Base-by-base conservation (phyloP, 192 early-diverging fungal genomes). In the Radiomyces spectabilis region DNA sequence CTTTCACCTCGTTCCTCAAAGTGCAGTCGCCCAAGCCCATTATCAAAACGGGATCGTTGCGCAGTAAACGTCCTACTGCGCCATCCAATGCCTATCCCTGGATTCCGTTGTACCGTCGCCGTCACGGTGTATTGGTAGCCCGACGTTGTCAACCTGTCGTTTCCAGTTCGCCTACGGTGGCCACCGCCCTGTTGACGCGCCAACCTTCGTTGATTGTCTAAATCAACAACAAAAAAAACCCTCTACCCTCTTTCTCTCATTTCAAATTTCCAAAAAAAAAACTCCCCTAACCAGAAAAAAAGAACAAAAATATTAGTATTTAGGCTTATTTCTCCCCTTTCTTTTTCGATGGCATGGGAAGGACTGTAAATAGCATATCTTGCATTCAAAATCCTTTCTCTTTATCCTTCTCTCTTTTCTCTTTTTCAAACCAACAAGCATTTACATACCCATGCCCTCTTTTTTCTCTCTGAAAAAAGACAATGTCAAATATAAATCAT, bases 61-160 rank as follows among this genome's bases (percentile, higher is more conserved):
- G 33, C 13, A 35, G 13, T 13, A 35, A 35, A 35, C 5, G 13
- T 8, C 33, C 33, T 35, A 35, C 33, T 35, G 13, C 33, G 6
- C 53, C 16, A 7, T 6, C 42, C n/a, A 46, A 41, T 30, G 29
- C 51, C n/a, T 64, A 64, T 42, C 61, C 61, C 24, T 64, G 61
- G 61, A 37, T 52, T 12, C 46, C 52, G 1, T n/a, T 59, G 13
- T 59, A 65, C 22, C 19, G 51, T 19, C 53, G 54, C 19, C 53
- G 39, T 37, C 61, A 48, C 21, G 38, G 44, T 55, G 39, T 40
- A 21, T 25, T 55, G 50, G 24, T 57, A 13, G 55, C 37, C 2
- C 30, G 37, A 35, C 55, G 55, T 5, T 57, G 55, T 24, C 46
- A 48, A 27, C 46, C 46, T 12, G 30, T 48, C 25, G 24, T 48